phyloP scores from a whole-genome alignment of 441 rosid genomes.

The Manihot esculenta region DNA sequence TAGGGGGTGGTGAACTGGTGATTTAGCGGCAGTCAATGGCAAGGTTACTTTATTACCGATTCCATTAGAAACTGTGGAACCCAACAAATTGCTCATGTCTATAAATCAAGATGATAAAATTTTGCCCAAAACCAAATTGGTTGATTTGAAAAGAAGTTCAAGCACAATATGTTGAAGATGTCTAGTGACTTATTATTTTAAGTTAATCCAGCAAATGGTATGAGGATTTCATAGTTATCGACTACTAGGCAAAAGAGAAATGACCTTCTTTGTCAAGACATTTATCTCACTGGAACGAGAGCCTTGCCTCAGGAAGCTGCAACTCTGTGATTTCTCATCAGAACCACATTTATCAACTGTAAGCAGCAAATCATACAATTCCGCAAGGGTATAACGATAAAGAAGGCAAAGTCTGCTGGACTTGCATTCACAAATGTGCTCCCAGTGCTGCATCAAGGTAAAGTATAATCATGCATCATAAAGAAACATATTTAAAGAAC shows the following conservation, averaged over 20 bases:
- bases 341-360: slow-evolving; percentile 37
- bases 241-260: neutral
- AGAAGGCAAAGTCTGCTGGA: slow-evolving; percentile 61
- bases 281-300: slow-evolving; percentile 42
- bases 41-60: no score
- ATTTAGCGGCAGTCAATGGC: no score
- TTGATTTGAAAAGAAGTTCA: neutral
- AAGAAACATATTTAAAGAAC: slow-evolving; percentile 5
- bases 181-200: neutral
- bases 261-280: slow-evolving; percentile 67
- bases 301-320: slow-evolving; percentile 37
- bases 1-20: no score
- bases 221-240: neutral
- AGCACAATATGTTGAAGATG: neutral
- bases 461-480: slow-evolving; percentile 16
- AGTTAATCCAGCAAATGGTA: neutral
- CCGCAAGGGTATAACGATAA: slow-evolving; percentile 83
- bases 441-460: slow-evolving; percentile 76
- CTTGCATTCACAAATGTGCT: slow-evolving; percentile 89
- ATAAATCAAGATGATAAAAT: neutral
- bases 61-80: no score
- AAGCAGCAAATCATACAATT: slow-evolving; percentile 57
- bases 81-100: neutral
- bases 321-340: slow-evolving; percentile 37
- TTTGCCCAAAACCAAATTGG: neutral